These are phyloP conservation scores for Beauveria brongniartii DNA, from an alignment of 2,329 filamentous ascomycete genomes.

Conservation along the genomic window DNA sequence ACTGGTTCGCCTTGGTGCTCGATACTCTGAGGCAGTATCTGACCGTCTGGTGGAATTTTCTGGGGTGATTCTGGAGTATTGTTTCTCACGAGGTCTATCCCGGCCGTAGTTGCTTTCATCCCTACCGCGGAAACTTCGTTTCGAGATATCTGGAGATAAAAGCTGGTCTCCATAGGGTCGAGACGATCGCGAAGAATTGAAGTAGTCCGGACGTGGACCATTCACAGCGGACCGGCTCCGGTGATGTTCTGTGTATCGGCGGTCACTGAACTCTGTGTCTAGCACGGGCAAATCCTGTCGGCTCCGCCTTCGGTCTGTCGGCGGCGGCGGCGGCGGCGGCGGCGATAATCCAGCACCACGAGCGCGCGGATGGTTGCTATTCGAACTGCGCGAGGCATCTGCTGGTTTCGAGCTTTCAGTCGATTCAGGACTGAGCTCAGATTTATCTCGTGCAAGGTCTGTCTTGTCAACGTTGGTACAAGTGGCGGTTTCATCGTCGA, in stretches of 20 bases:
- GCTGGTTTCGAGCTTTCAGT: background rate
- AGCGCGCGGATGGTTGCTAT: background rate
- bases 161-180: constrained; percentile 25
- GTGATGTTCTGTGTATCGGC: constrained; percentile 22
- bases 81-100: constrained; percentile 6
- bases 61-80: background rate
- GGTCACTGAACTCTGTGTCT: constrained; percentile 31
- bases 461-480: constrained; percentile 15
- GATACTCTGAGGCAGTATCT: constrained; percentile 20
- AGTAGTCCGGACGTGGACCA: constrained; percentile 24
- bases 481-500: constrained; percentile 26
- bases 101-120: constrained; percentile 32
- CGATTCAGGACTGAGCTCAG: constrained; percentile 9
- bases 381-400: background rate
- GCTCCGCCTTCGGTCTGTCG: constrained; percentile 22
- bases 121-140: constrained; percentile 31
- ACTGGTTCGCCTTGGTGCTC: constrained; percentile 19
- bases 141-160: constrained; percentile 35
- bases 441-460: constrained; percentile 21
- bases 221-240: constrained; percentile 29
- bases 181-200: constrained; percentile 20
- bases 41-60: constrained; percentile 8
- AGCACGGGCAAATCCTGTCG: constrained; percentile 36
- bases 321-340: background rate
- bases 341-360: constrained; percentile 14